A percentile compares a stretch with the other conserved stretches of the same genome.
phyloP scores from a whole-genome alignment of 176 grass and related monocot species.

The Oryza brachyantha region DNA sequence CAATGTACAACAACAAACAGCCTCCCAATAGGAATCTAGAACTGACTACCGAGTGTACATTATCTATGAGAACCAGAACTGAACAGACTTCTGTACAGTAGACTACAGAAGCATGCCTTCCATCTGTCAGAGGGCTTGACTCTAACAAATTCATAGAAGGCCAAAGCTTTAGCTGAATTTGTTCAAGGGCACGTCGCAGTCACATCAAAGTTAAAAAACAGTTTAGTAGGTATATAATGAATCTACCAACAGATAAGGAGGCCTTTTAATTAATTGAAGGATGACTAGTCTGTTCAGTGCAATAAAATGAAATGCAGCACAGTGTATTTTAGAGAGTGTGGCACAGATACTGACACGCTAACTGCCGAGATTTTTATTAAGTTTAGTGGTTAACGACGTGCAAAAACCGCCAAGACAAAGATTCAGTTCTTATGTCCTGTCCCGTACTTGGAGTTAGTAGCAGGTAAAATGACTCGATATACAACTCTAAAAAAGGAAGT shows the following conservation, averaged over 20 bases:
- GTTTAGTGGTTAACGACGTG: neutral
- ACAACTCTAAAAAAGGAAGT: neutral
- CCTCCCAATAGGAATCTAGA: neutral
- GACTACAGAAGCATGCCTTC: neutral
- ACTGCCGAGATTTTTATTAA: neutral
- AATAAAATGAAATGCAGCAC: neutral
- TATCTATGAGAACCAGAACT: neutral
- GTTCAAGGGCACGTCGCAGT: neutral
- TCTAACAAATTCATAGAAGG: neutral
- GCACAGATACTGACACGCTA: neutral
- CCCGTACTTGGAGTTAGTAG: neutral
- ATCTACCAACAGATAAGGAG: neutral
- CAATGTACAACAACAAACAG: neutral
- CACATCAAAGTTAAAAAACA: neutral
- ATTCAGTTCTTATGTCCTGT: neutral
- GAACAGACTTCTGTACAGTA: neutral
- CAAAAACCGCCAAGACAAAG: neutral
- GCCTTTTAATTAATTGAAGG: conserved; percentile 12
- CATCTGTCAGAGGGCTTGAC: neutral
- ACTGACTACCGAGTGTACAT: too few relatives aligned
- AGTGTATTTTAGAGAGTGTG: neutral
- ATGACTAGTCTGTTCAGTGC: neutral
- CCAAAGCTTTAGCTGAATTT: neutral
- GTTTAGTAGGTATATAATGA: neutral
- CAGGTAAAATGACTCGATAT: neutral